phyloP scores from a whole-genome alignment of 768 basidiomycete species.

The Pleurotus ostreatus region DNA sequence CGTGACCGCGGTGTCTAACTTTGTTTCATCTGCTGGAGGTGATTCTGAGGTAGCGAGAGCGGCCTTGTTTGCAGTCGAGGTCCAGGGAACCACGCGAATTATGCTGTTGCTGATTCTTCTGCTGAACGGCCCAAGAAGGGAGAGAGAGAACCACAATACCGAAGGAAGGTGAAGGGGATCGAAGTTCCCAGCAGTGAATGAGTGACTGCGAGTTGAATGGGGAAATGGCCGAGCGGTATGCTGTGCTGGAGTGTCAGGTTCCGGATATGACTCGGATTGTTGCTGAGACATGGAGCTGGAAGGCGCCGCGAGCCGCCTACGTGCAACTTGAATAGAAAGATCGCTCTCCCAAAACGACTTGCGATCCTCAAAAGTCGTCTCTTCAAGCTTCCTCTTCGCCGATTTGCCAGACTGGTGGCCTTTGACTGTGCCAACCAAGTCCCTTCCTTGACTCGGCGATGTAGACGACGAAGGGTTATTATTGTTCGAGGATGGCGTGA shows the following conservation, averaged over 20 bases:
- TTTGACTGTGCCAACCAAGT: background rate
- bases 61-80: background rate
- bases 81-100: background rate
- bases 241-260: background rate
- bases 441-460: background rate
- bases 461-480: background rate
- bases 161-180: conserved; percentile 70
- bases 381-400: conserved; percentile 1
- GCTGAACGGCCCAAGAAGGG: conserved; percentile 48
- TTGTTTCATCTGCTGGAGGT: background rate
- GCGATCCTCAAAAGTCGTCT: background rate
- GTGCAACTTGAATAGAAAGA: conserved; percentile 11
- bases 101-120: conserved; percentile 13
- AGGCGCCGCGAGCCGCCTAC: conserved; percentile 15
- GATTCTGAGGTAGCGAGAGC: background rate
- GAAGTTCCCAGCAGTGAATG: conserved; percentile 20
- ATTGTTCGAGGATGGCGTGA: background rate
- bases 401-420: background rate
- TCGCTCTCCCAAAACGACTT: conserved; percentile 17
- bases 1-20: background rate
- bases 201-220: background rate
- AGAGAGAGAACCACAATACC: conserved; percentile 55
- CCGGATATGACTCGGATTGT: background rate
- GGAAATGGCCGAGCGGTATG: background rate
- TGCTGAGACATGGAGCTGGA: conserved; percentile 8